These are phyloP conservation scores for Cladosporium sp. DNA, from an alignment of 2,329 filamentous ascomycete species.

Conservation along the genomic window DNA sequence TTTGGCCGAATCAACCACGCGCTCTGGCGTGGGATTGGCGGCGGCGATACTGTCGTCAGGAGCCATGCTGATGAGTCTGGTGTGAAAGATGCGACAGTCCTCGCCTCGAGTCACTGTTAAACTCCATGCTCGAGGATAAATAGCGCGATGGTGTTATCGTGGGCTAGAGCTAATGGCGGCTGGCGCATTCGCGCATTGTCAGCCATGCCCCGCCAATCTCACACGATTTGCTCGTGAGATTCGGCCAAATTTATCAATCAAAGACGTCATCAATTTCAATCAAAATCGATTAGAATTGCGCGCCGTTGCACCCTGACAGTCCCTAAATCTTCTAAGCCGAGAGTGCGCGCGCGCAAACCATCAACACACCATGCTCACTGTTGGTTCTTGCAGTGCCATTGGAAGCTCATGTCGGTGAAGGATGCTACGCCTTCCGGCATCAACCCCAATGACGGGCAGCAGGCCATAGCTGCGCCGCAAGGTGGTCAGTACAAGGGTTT, in stretches of 20 bases:
- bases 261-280: slow-evolving; percentile 7
- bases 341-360: not conserved
- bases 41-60: slow-evolving; percentile 22
- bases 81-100: not conserved
- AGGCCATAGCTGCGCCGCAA: slow-evolving; percentile 15
- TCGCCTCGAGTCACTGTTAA: slow-evolving; percentile 1
- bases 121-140: not conserved
- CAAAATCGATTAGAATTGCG: slow-evolving; percentile 6
- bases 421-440: slow-evolving; percentile 20
- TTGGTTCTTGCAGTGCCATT: not conserved
- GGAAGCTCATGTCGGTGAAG: slow-evolving; percentile 20
- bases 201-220: not conserved
- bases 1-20: slow-evolving; percentile 38
- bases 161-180: not conserved
- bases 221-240: not conserved
- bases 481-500: slow-evolving; percentile 45
- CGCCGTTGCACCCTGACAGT: slow-evolving; percentile 5
- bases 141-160: too few relatives aligned
- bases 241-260: not conserved
- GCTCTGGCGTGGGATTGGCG: slow-evolving; percentile 22
- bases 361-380: slow-evolving; percentile 10
- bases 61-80: slow-evolving; percentile 14
- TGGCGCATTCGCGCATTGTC: not conserved
- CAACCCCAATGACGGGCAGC: slow-evolving; percentile 15
- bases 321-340: not conserved